Evolutionary conservation across 495 filamentous ascomycete genomes (phyloP).

Genomic region (Oleoguttula mirabilis): DNA sequence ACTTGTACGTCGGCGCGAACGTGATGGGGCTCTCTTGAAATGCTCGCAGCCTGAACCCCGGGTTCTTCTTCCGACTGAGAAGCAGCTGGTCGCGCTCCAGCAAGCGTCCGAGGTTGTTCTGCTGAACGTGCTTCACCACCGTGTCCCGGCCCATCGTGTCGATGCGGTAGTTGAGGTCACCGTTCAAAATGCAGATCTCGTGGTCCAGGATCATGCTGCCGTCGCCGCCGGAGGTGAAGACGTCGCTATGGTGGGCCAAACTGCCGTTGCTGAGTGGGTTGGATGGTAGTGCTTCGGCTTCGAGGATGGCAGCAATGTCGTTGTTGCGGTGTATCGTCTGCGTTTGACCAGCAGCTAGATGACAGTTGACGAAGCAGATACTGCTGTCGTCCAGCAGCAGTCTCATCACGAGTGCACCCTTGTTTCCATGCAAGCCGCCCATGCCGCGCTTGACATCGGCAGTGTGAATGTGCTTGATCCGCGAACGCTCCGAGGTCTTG

Average conservation of each 20-base stretch:
- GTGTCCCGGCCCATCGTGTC: conserved; percentile 90
- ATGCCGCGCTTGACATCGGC: conserved; percentile 89
- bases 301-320: conserved; percentile 83
- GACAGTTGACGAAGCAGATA: conserved; percentile 93
- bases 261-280: conserved; percentile 71
- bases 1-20: conserved; percentile 80
- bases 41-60: conserved; percentile 71
- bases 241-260: conserved; percentile 53
- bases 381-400: conserved; percentile 87
- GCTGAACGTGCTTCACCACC: conserved; percentile 69
- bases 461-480: conserved; percentile 62
- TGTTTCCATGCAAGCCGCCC: conserved; percentile 89
- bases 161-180: conserved; percentile 96
- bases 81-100: conserved; percentile 90
- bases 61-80: conserved; percentile 72
- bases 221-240: conserved; percentile 80
- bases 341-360: conserved; percentile 86
- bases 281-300: conserved; percentile 54
- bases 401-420: conserved; percentile 81
- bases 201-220: conserved; percentile 95
- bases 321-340: conserved; percentile 84
- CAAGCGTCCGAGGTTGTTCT: conserved; percentile 75
- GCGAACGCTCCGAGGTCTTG: conserved; percentile 58
- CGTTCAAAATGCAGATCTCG: conserved; percentile 90
- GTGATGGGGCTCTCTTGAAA: conserved; percentile 79